Percentiles rank a stretch among this genome's conserved stretches.
Evolutionary conservation across 768 basidiomycete species (phyloP).

Genomic region (Tylopilus subfusipes): DNA sequence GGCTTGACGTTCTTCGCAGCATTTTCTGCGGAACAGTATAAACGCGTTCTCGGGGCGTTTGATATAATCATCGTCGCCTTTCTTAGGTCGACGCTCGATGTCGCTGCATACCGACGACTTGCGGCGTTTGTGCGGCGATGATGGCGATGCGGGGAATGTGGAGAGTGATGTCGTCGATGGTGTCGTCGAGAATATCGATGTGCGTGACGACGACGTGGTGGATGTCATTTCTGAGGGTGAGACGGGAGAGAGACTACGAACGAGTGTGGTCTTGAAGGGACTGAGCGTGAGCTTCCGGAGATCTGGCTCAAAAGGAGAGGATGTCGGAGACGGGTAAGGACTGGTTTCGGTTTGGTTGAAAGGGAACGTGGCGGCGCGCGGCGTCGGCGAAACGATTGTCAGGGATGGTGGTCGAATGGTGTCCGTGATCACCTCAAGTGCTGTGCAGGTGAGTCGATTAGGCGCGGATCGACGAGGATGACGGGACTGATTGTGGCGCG

Average conservation of each 20-base stretch:
- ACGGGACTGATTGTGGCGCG: not conserved
- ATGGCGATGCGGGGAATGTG: constrained; percentile 32
- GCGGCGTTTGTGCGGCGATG: constrained; percentile 47
- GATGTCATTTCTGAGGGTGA: constrained; percentile 25
- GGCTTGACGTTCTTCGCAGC: constrained; percentile 67
- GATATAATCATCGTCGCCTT: constrained; percentile 81
- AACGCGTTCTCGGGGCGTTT: constrained; percentile 84
- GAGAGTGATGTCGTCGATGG: constrained; percentile 34
- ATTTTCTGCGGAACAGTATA: constrained; percentile 78
- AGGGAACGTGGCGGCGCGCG: constrained; percentile 49
- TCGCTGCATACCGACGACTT: constrained; percentile 47
- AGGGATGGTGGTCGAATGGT: constrained; percentile 51
- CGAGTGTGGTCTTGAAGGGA: constrained; percentile 39
- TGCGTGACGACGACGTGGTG: constrained; percentile 37
- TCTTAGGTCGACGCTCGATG: constrained; percentile 48
- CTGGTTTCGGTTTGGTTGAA: constrained; percentile 40
- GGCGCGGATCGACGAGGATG: not conserved
- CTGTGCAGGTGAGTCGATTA: constrained; percentile 35
- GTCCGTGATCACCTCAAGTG: constrained; percentile 76
- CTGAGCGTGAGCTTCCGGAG: constrained; percentile 44
- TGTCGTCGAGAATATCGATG: constrained; percentile 41
- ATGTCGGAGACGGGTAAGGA: constrained; percentile 64
- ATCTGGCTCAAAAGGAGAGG: constrained; percentile 73
- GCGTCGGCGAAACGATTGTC: constrained; percentile 59
- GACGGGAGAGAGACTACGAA: constrained; percentile 43